These are phyloP conservation scores for Geosmithia putterillii DNA, from an alignment of 2,329 filamentous ascomycete genomes.

Conservation along the genomic window DNA sequence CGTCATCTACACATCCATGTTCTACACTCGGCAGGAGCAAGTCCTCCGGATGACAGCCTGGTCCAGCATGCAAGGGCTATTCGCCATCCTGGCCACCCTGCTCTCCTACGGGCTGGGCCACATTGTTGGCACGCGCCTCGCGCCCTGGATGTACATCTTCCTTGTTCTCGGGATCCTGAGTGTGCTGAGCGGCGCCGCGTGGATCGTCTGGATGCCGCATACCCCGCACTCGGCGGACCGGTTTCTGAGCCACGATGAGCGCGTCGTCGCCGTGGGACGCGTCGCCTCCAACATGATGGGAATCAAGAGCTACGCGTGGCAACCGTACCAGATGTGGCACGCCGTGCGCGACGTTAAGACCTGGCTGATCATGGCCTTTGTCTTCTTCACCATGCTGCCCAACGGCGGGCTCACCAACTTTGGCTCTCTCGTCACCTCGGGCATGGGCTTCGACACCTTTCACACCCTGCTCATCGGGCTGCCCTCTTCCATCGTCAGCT, in stretches of 20 bases:
- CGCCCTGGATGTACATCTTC: conserved; percentile 8
- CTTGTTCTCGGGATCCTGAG: conserved; percentile 9
- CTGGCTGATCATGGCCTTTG: conserved; percentile 43
- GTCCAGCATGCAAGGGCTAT: conserved; percentile 29
- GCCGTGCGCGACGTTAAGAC: conserved; percentile 40
- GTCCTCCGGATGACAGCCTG: conserved; percentile 4
- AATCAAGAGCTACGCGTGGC: conserved; percentile 34
- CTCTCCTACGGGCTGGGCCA: conserved; percentile 47
- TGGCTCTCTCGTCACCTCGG: conserved; percentile 6
- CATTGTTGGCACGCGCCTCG: conserved; percentile 26
- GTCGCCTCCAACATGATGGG: conserved; percentile 36
- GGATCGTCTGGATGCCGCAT: conserved; percentile 34
- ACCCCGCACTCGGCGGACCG: conserved; percentile 36
- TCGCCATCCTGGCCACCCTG: conserved; percentile 45
- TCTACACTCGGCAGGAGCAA: conserved; percentile 7
- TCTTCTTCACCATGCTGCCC: conserved; percentile 35
- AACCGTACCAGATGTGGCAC: conserved; percentile 31
- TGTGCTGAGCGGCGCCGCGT: conserved; percentile 5
- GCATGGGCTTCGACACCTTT: conserved; percentile 19
- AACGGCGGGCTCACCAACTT: conserved; percentile 30
- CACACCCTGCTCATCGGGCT: conserved; percentile 9
- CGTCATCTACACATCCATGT: conserved; percentile 8
- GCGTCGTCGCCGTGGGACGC: conserved; percentile 33
- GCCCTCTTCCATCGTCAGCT: conserved; percentile 10
- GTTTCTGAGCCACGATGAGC: conserved; percentile 31